Conservation (phyloP, 2,329 filamentous ascomycete species). For the Sarocladium oryzae region DNA sequence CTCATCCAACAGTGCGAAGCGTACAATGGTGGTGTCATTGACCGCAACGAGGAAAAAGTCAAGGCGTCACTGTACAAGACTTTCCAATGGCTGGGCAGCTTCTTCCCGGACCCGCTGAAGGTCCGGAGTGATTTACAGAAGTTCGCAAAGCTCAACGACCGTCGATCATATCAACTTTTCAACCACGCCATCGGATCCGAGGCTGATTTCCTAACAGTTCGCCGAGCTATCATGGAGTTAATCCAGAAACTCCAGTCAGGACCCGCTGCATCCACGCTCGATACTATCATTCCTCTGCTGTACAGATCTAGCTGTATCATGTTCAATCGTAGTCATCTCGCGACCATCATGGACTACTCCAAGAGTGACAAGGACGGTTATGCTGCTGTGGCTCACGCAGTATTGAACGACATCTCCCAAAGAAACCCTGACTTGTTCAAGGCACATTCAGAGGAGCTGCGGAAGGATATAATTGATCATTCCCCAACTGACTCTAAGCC, state of each 20-base stretch:
- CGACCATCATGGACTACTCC: slow-evolving; percentile 81
- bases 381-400: slow-evolving; percentile 73
- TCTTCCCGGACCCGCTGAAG: slow-evolving; percentile 68
- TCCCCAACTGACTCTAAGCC: slow-evolving; percentile 62
- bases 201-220: slow-evolving; percentile 86
- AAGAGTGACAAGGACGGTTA: slow-evolving; percentile 76
- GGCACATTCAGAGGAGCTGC: slow-evolving; percentile 85
- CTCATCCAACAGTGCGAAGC: slow-evolving; percentile 81
- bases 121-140: slow-evolving; percentile 75
- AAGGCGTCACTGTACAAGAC: slow-evolving; percentile 67
- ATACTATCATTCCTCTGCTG: slow-evolving; percentile 74
- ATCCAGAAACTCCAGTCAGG: slow-evolving; percentile 69
- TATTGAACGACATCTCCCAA: slow-evolving; percentile 87
- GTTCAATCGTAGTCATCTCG: slow-evolving; percentile 91
- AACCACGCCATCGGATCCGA: slow-evolving; percentile 78
- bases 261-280: slow-evolving; percentile 54
- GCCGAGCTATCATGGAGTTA: slow-evolving; percentile 85
- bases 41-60: slow-evolving; percentile 61
- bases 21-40: slow-evolving; percentile 81
- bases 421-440: slow-evolving; percentile 87
- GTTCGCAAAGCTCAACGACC: slow-evolving; percentile 86
- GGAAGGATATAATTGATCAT: slow-evolving; percentile 75
- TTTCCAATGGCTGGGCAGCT: slow-evolving; percentile 65
- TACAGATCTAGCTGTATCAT: slow-evolving; percentile 79
- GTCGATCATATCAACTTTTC: slow-evolving; percentile 82